phyloP scores from a whole-genome alignment of 208 protist genomes.

The Leishmania lainsoni region DNA sequence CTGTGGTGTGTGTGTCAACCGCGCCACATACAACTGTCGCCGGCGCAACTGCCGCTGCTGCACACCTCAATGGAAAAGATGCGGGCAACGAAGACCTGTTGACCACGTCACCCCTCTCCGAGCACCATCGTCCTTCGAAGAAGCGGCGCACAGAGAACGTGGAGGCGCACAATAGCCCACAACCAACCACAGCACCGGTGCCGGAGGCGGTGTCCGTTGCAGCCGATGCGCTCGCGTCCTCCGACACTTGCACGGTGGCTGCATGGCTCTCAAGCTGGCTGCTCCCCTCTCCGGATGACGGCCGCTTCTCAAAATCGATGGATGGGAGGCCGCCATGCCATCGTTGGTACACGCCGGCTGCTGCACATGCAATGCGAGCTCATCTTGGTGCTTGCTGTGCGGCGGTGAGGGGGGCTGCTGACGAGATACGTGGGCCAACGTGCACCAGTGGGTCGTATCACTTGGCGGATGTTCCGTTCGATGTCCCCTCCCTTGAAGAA shows the following conservation, averaged over 20 bases:
- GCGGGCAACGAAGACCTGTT: not conserved
- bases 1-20: not conserved
- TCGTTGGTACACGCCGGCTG: not conserved
- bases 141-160: not conserved
- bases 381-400: slow-evolving; percentile 32
- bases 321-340: not conserved
- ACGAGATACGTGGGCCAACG: not conserved
- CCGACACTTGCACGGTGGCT: slow-evolving; percentile 1
- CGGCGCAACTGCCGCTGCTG: not conserved
- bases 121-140: not conserved
- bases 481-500: not conserved
- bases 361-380: slow-evolving; percentile 12
- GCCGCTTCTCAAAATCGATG: not conserved
- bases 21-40: not conserved
- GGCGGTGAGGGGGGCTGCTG: not conserved
- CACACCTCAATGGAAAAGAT: not conserved
- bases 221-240: not conserved
- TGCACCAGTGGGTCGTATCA: not conserved
- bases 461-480: slow-evolving; percentile 5
- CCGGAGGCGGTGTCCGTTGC: not conserved
- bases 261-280: slow-evolving; percentile 13
- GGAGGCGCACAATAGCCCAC: not conserved
- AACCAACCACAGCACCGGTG: not conserved
- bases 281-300: not conserved
- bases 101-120: not conserved